Percentiles rank a stretch among this genome's conserved stretches.
Conservation (phyloP, 1,284 basidiomycete species). For the Salmacisia buchloeana region DNA sequence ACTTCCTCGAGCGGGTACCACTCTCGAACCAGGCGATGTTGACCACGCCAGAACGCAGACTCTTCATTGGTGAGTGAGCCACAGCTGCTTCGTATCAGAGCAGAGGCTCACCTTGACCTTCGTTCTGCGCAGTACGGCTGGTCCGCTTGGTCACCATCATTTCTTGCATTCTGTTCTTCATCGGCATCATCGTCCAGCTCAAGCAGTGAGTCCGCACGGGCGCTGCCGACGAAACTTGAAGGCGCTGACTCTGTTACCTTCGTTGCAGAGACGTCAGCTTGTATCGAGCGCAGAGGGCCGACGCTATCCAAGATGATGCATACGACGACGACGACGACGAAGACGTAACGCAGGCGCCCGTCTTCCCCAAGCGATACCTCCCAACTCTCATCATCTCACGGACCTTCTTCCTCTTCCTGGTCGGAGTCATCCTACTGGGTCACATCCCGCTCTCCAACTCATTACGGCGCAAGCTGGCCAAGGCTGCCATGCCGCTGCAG, state of each 20-base stretch:
- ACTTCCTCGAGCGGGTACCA: no score
- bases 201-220: background rate
- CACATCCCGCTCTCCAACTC: background rate
- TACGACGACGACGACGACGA: background rate
- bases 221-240: background rate
- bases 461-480: background rate
- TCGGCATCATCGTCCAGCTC: background rate
- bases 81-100: background rate
- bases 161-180: background rate
- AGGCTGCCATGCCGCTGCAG: background rate
- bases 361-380: background rate
- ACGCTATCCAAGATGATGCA: background rate
- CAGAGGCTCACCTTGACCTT: background rate
- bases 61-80: background rate
- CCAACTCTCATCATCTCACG: background rate
- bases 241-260: background rate
- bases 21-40: no score
- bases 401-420: slow-evolving; percentile 1
- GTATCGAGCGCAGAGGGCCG: background rate
- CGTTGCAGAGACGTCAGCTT: background rate
- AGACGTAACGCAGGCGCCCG: background rate
- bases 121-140: background rate
- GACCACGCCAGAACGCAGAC: background rate
- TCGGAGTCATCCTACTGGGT: background rate
- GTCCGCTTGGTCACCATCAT: background rate